Base-by-base conservation (phyloP, 805 yeast genomes). In the Ogataea paradorogensis region DNA sequence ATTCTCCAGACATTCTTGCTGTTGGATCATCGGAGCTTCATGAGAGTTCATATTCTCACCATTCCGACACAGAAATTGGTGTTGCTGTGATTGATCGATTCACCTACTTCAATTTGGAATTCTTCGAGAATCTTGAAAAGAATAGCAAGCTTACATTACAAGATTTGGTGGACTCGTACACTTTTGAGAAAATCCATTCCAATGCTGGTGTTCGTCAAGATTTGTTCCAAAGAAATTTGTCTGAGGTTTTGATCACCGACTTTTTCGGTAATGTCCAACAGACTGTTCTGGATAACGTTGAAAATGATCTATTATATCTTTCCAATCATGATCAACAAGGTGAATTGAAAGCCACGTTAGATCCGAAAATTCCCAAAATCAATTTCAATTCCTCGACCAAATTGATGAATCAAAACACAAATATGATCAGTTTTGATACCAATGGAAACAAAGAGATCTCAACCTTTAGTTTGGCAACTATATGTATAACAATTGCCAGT, bases 21-120 rank as follows among this genome's bases (percentile, higher is more conserved):
- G 95, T 91, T 25, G 99, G 99, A 0, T 88, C 96, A 1, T 84
- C 95, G 8, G 84, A 75, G 49, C 47, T 87, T 7, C 95, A 84
- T 40, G 96, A 93, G 63, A 81, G 91, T 35, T 87, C 96, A 2
- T 93, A 89, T 58, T 89, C 97, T 1, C 98, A 93, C 56, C 96
- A 88, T 61, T 87, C 97, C 1, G 99, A 93, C 60, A 77, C 84
- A 31, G 97, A 91, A 55, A 79, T 93, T 34, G 99, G 99, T 7
- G 98, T 93, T 36, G 97, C 99, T 0, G 96, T 93, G 9, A 93
- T 93, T 55, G 99, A 93, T 62, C 71, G 99, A 53, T 93, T 93
- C 67, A 93, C 99, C 0, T 90, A 89, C 61, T 88, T 78, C 63
- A 90, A 88, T 38, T 71, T 93, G 51, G 96, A 89, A 43, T 93